Conservation (phyloP, 2,329 filamentous ascomycete genomes). For the Fusarium newnesense region DNA sequence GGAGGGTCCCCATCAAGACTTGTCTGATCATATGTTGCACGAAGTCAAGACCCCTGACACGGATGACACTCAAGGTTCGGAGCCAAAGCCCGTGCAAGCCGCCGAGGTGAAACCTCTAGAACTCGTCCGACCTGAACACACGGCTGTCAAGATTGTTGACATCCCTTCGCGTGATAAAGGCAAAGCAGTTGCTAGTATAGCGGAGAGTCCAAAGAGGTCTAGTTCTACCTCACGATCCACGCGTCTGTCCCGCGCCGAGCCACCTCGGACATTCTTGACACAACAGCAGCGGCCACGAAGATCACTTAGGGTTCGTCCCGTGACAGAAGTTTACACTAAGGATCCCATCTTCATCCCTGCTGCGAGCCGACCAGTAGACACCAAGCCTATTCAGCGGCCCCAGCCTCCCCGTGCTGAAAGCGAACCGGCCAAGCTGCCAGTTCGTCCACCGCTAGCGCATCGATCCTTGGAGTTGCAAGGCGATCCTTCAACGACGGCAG, state of each 20-base stretch:
- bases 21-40: not conserved
- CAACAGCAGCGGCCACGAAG: slow-evolving; percentile 36
- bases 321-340: slow-evolving; percentile 41
- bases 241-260: slow-evolving; percentile 30
- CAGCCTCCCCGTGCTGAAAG: slow-evolving; percentile 22
- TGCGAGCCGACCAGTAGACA: slow-evolving; percentile 30
- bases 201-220: slow-evolving; percentile 24
- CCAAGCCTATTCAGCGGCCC: slow-evolving; percentile 15
- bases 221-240: slow-evolving; percentile 15
- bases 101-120: slow-evolving; percentile 16
- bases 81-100: slow-evolving; percentile 14
- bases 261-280: slow-evolving; percentile 39
- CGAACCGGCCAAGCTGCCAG: slow-evolving; percentile 18
- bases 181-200: slow-evolving; percentile 17
- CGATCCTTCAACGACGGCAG: slow-evolving; percentile 21
- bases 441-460: slow-evolving; percentile 18
- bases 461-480: slow-evolving; percentile 10
- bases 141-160: slow-evolving; percentile 27
- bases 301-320: slow-evolving; percentile 35
- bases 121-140: slow-evolving; percentile 8
- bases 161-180: slow-evolving; percentile 34
- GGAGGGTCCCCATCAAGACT: not conserved
- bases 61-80: slow-evolving; percentile 24
- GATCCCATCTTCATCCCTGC: slow-evolving; percentile 40
- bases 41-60: slow-evolving; percentile 21